Base-by-base conservation (phyloP, 2,329 filamentous ascomycete species). In the Nemania diffusa region DNA sequence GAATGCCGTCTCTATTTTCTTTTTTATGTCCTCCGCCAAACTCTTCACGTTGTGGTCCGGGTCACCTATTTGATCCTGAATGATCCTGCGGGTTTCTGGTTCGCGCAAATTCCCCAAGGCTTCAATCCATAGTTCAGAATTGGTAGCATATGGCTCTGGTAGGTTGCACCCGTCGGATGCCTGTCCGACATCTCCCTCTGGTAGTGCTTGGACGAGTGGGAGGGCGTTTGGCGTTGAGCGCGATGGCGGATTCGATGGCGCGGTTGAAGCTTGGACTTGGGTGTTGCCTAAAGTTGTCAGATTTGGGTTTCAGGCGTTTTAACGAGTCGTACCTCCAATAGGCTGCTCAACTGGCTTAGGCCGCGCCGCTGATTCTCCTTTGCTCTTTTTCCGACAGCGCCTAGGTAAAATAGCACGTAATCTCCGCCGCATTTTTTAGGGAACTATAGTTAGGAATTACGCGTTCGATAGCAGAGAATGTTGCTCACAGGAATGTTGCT, bases 121-220 rank as follows among this genome's bases (percentile, higher is more conserved):
- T 22, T 58, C 55, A 32, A 53, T 64, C 62, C 55, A 64, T 20
- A 64, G 2, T 8, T 53, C 62, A n/a, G 27, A 15, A 37, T 34
- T 64, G 15, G 1, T 53, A 20, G 62, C 34, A 27, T 58, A 64
- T n/a, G 62, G 62, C 55, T 58, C 27, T 34, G 29, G 44, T 20
- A 5, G 17, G 4, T 32, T 29, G 8, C 9, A 9, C 11, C 15
- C 32, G 17, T 29, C 17, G 32, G 15, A n/a, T 27, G n/a, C 7
- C 32, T 51, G 52, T 57, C n/a, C 20, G 42, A 15, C 34, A 40
- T 40, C 8, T 40, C 15, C 8, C 11, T 40, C 34, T 13, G 34
- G 11, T 13, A 13, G 34, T 40, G 34, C 11, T 40, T 40, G 34
- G 6, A 40, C 34, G 34, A 13, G 5, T 3, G 8, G 5, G 15